Conservation (phyloP, 1,139 yeast genomes). For the Saccharomyces pastorianus region DNA sequence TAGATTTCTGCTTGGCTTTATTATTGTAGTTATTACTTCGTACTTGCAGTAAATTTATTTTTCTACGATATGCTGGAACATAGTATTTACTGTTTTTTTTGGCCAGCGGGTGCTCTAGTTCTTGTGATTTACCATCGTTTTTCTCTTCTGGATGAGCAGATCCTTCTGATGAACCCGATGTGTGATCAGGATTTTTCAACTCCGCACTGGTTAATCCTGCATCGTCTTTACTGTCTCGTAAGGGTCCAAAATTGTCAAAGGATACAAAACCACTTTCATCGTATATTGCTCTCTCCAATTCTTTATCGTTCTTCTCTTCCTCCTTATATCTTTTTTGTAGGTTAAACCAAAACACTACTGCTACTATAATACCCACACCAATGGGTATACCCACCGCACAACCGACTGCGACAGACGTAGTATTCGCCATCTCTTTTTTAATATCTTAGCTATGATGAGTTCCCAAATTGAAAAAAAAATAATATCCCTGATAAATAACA, state of each 20-base stretch:
- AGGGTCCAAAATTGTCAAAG: slow-evolving; percentile 27
- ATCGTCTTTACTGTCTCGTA: slow-evolving; percentile 11
- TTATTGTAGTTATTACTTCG: slow-evolving; percentile 14
- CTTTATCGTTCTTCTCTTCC: slow-evolving; percentile 33
- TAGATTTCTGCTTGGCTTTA: not conserved
- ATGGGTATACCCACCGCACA: slow-evolving; percentile 44
- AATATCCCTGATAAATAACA: not conserved
- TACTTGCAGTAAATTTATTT: slow-evolving; percentile 15
- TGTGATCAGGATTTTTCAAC: slow-evolving; percentile 2
- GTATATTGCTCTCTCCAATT: slow-evolving; percentile 26
- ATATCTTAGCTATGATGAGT: not conserved
- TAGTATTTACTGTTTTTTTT: slow-evolving; percentile 20
- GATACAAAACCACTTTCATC: slow-evolving; percentile 31
- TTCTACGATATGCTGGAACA: slow-evolving; percentile 35
- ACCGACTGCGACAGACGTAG: slow-evolving; percentile 39
- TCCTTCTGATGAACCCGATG: not conserved
- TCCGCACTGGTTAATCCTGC: slow-evolving; percentile 5
- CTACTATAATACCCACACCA: slow-evolving; percentile 32
- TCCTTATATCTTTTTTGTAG: slow-evolving; percentile 32
- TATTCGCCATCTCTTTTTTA: slow-evolving; percentile 13
- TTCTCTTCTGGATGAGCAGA: slow-evolving; percentile 9
- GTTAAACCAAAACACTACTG: slow-evolving; percentile 32
- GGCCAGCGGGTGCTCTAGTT: not conserved
- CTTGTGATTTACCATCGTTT: not conserved
- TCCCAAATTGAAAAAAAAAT: not conserved